These are phyloP conservation scores for Trichoderma lentiforme DNA, from an alignment of 2,329 filamentous ascomycete species.

Conservation along the genomic window DNA sequence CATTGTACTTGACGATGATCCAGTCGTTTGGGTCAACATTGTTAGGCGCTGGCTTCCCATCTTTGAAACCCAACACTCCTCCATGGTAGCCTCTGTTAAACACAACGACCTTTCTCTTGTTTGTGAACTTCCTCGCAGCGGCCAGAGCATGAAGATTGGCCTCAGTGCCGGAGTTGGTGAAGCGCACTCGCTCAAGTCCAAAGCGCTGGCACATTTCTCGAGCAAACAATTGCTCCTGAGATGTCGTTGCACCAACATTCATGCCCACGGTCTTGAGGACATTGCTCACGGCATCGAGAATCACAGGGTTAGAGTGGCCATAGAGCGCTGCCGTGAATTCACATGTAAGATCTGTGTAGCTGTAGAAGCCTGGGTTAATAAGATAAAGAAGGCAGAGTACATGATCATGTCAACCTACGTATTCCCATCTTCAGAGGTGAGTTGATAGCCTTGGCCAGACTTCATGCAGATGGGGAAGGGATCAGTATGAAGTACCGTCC, in stretches of 20 bases:
- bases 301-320: slow-evolving; percentile 59
- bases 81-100: slow-evolving; percentile 46
- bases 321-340: slow-evolving; percentile 65
- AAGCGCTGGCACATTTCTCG: slow-evolving; percentile 53
- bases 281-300: slow-evolving; percentile 46
- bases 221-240: slow-evolving; percentile 51
- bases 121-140: slow-evolving; percentile 46
- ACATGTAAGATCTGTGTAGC: slow-evolving; percentile 58
- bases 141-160: slow-evolving; percentile 59
- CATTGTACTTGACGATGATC: slow-evolving; percentile 61
- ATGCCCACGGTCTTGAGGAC: slow-evolving; percentile 47
- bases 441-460: slow-evolving; percentile 33
- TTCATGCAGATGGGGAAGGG: slow-evolving; percentile 44
- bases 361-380: slow-evolving; percentile 17
- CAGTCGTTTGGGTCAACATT: slow-evolving; percentile 53
- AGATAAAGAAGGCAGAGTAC: not conserved
- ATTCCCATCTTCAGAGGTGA: slow-evolving; percentile 42
- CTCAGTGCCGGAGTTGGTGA: slow-evolving; percentile 65
- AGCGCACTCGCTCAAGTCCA: slow-evolving; percentile 53
- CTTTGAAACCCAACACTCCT: slow-evolving; percentile 36
- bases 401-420: slow-evolving; percentile 24
- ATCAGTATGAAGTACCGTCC: slow-evolving; percentile 41
- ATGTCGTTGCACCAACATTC: slow-evolving; percentile 52
- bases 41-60: slow-evolving; percentile 36
- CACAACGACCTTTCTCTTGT: slow-evolving; percentile 47